Evolutionary conservation across 2,329 filamentous ascomycete genomes (phyloP).

Genomic region (Cladophialophora immunda): DNA sequence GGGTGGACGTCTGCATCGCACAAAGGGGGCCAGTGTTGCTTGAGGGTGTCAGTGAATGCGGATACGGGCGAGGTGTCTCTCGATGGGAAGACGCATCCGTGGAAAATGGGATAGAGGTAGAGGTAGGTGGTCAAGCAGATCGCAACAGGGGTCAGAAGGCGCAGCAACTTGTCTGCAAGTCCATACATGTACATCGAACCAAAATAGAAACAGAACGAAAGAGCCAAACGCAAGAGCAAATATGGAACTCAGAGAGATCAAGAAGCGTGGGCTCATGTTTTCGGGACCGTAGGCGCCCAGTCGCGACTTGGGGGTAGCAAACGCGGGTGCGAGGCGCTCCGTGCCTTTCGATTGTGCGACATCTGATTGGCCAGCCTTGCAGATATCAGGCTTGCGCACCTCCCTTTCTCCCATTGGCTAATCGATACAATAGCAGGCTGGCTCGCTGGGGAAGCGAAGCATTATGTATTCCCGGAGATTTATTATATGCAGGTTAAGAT

Average conservation of each 20-base stretch:
- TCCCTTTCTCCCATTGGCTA: neutral
- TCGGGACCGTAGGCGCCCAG: neutral
- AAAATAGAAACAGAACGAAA: constrained; percentile 19
- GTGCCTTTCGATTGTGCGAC: neutral
- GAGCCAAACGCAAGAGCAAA: constrained; percentile 45
- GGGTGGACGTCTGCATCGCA: neutral
- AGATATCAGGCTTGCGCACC: neutral
- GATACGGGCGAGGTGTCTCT: constrained; percentile 46
- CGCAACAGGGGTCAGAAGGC: constrained; percentile 70
- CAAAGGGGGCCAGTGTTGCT: constrained; percentile 45
- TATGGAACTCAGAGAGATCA: constrained; percentile 53
- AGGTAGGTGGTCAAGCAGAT: constrained; percentile 77
- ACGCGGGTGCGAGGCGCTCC: neutral
- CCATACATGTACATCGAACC: constrained; percentile 34
- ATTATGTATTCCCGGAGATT: constrained; percentile 18
- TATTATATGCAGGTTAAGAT: constrained; percentile 17
- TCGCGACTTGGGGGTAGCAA: neutral
- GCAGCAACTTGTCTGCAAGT: constrained; percentile 47
- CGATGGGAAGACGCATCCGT: constrained; percentile 80
- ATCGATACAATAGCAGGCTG: neutral
- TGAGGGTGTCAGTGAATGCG: constrained; percentile 48
- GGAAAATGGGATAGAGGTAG: constrained; percentile 85
- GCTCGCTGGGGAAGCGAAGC: neutral
- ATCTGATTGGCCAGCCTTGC: constrained; percentile 10
- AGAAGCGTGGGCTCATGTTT: neutral